Conservation (phyloP, 2,329 filamentous ascomycete species). For the Colletotrichum sp. region DNA sequence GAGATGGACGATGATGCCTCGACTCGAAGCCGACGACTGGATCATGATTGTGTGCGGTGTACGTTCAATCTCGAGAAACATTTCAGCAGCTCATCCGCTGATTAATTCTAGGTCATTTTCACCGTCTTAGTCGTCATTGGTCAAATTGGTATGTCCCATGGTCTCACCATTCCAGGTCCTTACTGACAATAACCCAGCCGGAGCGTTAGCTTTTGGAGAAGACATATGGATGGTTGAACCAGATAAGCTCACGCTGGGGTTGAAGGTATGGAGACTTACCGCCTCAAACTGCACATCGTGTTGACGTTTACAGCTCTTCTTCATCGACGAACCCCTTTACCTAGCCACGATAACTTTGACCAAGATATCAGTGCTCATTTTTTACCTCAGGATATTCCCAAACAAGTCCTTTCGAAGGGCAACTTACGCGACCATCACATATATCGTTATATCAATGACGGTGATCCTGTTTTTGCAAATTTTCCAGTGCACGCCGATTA, state of each 20-base stretch:
- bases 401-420: slow-evolving; percentile 30
- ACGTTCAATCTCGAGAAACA: neutral
- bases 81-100: neutral
- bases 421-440: slow-evolving; percentile 27
- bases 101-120: slow-evolving; percentile 28
- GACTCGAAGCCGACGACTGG: slow-evolving; percentile 43
- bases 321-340: slow-evolving; percentile 35
- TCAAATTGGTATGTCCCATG: slow-evolving; percentile 29
- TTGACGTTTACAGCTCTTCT: slow-evolving; percentile 26
- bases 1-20: slow-evolving; percentile 34
- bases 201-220: slow-evolving; percentile 34
- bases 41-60: slow-evolving; percentile 39
- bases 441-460: slow-evolving; percentile 27
- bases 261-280: slow-evolving; percentile 29
- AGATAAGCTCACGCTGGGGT: slow-evolving; percentile 28
- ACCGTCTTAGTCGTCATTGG: slow-evolving; percentile 34
- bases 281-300: neutral
- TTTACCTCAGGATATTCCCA: slow-evolving; percentile 37
- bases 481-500: slow-evolving; percentile 39
- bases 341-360: slow-evolving; percentile 31
- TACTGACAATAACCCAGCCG: slow-evolving; percentile 22
- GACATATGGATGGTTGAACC: slow-evolving; percentile 41
- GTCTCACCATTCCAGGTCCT: neutral
- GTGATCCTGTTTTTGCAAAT: slow-evolving; percentile 36
- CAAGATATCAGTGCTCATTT: slow-evolving; percentile 35